Percentiles rank a stretch among this genome's conserved stretches.
Evolutionary conservation across 257 asterid species (phyloP).

Genomic region (Marsdenia floribunda): DNA sequence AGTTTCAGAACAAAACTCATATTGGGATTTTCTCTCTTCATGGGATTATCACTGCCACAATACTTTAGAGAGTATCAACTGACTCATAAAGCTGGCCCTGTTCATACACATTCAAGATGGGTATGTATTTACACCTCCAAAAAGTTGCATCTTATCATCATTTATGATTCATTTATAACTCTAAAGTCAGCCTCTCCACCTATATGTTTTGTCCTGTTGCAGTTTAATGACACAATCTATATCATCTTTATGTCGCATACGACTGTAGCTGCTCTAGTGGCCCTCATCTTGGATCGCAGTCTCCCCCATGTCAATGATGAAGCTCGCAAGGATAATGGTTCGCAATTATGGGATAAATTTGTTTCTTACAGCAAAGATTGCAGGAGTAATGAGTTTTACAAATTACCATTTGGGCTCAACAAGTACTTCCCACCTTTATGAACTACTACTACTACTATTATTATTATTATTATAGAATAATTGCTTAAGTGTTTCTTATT

Average conservation of each 20-base stretch:
- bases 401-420: conserved; percentile 55
- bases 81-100: conserved; percentile 28
- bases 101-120: conserved; percentile 54
- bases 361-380: conserved; percentile 49
- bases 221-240: conserved; percentile 45
- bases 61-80: conserved; percentile 46
- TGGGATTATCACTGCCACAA: conserved; percentile 65
- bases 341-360: conserved; percentile 64
- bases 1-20: conserved; percentile 67
- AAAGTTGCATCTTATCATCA: not conserved
- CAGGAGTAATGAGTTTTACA: conserved; percentile 57
- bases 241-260: conserved; percentile 56
- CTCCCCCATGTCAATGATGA: conserved; percentile 37
- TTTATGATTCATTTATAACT: not conserved
- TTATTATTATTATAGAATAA: not conserved
- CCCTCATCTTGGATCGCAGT: conserved; percentile 43
- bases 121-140: conserved; percentile 18
- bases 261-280: conserved; percentile 38
- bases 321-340: conserved; percentile 48
- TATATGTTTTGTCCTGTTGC: conserved; percentile 16
- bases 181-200: not conserved
- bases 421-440: conserved; percentile 54
- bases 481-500: not conserved
- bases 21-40: conserved; percentile 57
- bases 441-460: not conserved